Percentiles rank a stretch among this genome's conserved stretches.
Evolutionary conservation across 768 basidiomycete species (phyloP).

Genomic region (Hebeloma cylindrosporum): DNA sequence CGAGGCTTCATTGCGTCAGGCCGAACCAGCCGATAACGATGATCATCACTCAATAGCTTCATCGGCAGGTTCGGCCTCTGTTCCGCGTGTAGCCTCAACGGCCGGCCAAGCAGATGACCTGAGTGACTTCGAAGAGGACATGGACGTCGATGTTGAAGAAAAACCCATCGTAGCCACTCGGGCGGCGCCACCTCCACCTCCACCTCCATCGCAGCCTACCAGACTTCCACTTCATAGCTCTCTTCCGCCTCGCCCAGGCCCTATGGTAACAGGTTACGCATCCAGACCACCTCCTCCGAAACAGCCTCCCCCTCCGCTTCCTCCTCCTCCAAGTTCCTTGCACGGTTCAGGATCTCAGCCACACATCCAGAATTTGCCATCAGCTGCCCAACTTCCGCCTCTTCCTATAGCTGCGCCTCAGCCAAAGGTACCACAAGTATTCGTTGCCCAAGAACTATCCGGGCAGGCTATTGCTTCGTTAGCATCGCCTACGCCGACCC

Average conservation of each 20-base stretch:
- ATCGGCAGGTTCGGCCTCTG: conserved; percentile 14
- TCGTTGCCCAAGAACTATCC: no score
- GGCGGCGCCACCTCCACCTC: background rate
- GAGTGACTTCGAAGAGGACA: conserved; percentile 22
- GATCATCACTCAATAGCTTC: conserved; percentile 27
- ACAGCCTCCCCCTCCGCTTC: conserved; percentile 4
- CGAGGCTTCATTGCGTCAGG: conserved; percentile 15
- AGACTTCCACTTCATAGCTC: conserved; percentile 1
- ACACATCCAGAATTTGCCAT: conserved; percentile 4
- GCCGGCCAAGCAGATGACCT: conserved; percentile 11
- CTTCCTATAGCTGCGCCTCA: background rate
- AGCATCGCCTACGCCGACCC: no score
- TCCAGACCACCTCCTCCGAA: background rate
- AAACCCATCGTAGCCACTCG: conserved; percentile 1
- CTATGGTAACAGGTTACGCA: background rate
- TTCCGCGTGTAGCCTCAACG: background rate
- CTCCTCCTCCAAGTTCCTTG: conserved; percentile 2
- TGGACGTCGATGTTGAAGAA: conserved; percentile 21
- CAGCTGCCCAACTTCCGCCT: background rate
- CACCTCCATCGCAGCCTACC: conserved; percentile 1
- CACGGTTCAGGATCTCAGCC: conserved; percentile 3
- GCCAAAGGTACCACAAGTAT: background rate
- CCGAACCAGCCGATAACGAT: conserved; percentile 14
- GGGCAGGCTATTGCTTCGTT: no score
- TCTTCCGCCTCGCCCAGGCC: background rate